Evolutionary conservation across 768 basidiomycete species (phyloP).

Genomic region (Hysterangium stoloniferum): DNA sequence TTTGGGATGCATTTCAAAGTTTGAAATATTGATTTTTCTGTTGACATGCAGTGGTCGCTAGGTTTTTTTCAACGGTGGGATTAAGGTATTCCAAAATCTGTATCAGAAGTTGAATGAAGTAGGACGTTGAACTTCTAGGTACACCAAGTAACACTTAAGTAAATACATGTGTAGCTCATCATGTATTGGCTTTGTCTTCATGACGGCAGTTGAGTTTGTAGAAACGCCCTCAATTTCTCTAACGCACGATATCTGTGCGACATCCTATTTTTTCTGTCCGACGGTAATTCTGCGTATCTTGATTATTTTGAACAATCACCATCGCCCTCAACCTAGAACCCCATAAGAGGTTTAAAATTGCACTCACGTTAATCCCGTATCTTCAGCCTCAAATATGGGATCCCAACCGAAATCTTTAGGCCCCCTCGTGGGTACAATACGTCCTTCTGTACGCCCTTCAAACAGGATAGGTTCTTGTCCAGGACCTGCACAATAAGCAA

Average conservation of each 20-base stretch:
- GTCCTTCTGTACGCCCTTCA: conserved; percentile 83
- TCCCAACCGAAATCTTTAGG: conserved; percentile 85
- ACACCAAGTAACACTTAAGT: no score
- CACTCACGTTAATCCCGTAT: conserved; percentile 67
- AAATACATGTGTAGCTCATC: no score
- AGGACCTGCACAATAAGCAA: conserved; percentile 87
- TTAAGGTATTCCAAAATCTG: no score
- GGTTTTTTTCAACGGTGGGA: no score
- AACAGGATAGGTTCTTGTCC: conserved; percentile 71
- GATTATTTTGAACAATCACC: neutral
- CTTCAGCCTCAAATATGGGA: conserved; percentile 72
- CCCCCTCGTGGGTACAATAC: conserved; percentile 82
- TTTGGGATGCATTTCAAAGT: no score
- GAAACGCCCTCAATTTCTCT: conserved; percentile 50
- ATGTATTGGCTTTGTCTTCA: no score
- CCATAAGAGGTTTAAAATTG: neutral
- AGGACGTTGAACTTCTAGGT: no score
- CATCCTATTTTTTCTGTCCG: conserved; percentile 59
- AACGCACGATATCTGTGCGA: conserved; percentile 70
- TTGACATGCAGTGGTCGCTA: no score
- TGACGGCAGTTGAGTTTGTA: no score
- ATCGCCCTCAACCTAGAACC: neutral
- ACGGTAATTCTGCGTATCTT: conserved; percentile 73
- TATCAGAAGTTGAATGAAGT: no score
- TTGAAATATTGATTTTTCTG: no score